Evolutionary conservation across 192 early-diverging fungal species (phyloP).

Genomic region (Entomortierella beljakovae): DNA sequence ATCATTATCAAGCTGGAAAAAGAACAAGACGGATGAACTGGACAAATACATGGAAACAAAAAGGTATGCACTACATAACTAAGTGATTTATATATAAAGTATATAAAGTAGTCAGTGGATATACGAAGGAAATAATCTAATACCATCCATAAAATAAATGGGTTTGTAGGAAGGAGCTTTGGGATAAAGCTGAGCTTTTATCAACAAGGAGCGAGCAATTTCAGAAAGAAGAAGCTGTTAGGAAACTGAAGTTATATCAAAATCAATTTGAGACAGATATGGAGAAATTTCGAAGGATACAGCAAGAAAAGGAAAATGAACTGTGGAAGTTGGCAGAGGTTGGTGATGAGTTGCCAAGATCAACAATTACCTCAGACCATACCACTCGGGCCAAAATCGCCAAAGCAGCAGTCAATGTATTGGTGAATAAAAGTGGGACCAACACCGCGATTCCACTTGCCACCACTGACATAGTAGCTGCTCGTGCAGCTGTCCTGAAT

Average conservation of each 20-base stretch:
- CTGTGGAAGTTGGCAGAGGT: slow-evolving; percentile 22
- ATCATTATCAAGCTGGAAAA: slow-evolving; percentile 44
- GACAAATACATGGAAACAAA: slow-evolving; percentile 50
- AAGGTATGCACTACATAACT: slow-evolving; percentile 9
- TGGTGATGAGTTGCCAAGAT: background rate
- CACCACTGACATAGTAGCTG: background rate
- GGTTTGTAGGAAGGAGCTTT: slow-evolving; percentile 24
- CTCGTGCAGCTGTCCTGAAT: background rate
- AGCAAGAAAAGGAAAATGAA: slow-evolving; percentile 30
- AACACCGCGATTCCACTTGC: background rate
- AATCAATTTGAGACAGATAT: slow-evolving; percentile 49
- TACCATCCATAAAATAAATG: background rate
- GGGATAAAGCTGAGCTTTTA: slow-evolving; percentile 47
- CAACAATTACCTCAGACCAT: background rate
- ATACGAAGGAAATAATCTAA: background rate
- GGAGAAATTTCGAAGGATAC: slow-evolving; percentile 28
- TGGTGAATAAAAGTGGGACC: background rate
- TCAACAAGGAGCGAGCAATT: slow-evolving; percentile 36
- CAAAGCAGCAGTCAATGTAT: background rate
- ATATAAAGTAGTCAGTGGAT: background rate
- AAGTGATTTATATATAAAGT: background rate
- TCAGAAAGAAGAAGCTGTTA: slow-evolving; percentile 39
- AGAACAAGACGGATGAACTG: slow-evolving; percentile 19
- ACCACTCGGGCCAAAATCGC: background rate
- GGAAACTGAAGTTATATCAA: slow-evolving; percentile 34